phyloP scores from a whole-genome alignment of 2,329 filamentous ascomycete genomes.

The Paraconiothyrium sp. region DNA sequence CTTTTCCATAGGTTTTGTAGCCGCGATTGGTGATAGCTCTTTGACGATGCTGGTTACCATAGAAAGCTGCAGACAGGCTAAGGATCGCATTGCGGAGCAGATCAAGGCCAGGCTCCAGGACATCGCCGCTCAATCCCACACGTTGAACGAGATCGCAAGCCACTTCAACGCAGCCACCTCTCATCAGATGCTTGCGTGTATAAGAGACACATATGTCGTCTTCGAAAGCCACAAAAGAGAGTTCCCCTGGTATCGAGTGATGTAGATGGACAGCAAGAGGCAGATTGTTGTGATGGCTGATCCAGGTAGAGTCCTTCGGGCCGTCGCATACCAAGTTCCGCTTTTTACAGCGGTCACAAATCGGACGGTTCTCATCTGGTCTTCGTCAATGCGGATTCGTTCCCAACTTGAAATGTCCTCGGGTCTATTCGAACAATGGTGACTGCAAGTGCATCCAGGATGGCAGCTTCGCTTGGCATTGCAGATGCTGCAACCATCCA shows the following conservation, averaged over 20 bases:
- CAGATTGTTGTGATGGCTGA: background rate
- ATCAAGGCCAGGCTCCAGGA: constrained; percentile 24
- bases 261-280: background rate
- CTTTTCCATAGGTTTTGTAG: constrained; percentile 36
- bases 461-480: background rate
- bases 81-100: constrained; percentile 35
- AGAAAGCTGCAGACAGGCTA: constrained; percentile 37
- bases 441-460: background rate
- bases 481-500: background rate
- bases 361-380: constrained; percentile 10
- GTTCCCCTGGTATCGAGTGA: constrained; percentile 14
- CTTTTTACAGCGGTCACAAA: constrained; percentile 14
- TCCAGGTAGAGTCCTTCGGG: constrained; percentile 13
- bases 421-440: background rate
- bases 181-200: constrained; percentile 37
- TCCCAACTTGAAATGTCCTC: background rate
- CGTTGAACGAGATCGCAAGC: constrained; percentile 36
- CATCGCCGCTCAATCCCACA: background rate
- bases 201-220: constrained; percentile 39
- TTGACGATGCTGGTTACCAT: constrained; percentile 37
- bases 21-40: constrained; percentile 29
- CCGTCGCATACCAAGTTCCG: constrained; percentile 9
- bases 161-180: constrained; percentile 36
- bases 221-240: constrained; percentile 34
- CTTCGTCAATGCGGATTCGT: background rate